Evolutionary conservation across 306 rosid species (phyloP).

Genomic region (Acacia confusa): DNA sequence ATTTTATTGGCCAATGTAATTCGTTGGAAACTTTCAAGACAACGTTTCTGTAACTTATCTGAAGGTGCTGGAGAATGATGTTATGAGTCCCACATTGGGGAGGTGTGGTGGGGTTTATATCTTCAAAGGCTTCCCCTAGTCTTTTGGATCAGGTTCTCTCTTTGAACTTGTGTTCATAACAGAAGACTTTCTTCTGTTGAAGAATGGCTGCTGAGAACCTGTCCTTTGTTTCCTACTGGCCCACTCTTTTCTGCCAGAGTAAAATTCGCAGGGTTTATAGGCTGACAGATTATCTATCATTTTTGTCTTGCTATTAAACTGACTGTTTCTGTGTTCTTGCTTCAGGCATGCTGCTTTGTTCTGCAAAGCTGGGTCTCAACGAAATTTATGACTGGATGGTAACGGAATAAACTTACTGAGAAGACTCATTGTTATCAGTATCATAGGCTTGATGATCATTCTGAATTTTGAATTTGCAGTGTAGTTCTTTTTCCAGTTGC

Average conservation of each 20-base stretch:
- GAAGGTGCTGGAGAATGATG: background rate
- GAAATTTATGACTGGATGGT: slow-evolving; percentile 99
- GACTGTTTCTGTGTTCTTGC: slow-evolving; percentile 24
- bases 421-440: background rate
- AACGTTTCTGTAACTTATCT: background rate
- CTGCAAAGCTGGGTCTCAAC: slow-evolving; percentile 94
- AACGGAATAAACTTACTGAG: slow-evolving; percentile 32
- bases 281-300: background rate
- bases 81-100: no score
- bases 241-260: background rate
- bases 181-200: background rate
- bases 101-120: no score
- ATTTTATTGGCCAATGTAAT: background rate
- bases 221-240: background rate
- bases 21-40: background rate
- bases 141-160: no score
- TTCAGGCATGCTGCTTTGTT: slow-evolving; percentile 89
- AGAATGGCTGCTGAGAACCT: background rate
- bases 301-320: background rate
- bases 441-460: slow-evolving; percentile 27
- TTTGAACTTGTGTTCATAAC: no score
- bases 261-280: background rate
- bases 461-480: slow-evolving; percentile 58
- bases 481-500: slow-evolving; percentile 95
- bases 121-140: no score